Evolutionary conservation across 2,329 filamentous ascomycete genomes (phyloP), one percentile per base, ranked within the genome.

Genomic region (Dactylellina haptotyla): DNA sequence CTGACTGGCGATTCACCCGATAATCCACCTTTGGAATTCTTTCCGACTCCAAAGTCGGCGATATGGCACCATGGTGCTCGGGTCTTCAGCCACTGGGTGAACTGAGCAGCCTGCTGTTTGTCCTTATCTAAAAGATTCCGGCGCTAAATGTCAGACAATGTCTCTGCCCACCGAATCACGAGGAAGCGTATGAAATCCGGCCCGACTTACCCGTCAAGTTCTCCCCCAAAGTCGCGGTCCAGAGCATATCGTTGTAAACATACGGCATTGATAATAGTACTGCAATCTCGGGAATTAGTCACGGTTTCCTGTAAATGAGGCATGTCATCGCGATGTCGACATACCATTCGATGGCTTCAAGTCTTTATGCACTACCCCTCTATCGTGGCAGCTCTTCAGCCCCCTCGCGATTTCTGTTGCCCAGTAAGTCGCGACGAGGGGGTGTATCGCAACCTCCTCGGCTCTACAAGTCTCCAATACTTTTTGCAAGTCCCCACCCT

Each of bases 261-360:
- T 73, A 73, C 41, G 69, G 69, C 69, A 73, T 73, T 9, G 69
- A 73, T 12, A 73, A 18, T 28, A 73, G 61, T 2, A 73, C 69
- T 73, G 16, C 26, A 54, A 18, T 34, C 12, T 37, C 50, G 50
- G 50, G 34, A 45, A n/a, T 43, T 58, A 58, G 54, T 43, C 20
- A 46, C 16, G 23, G 20, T 16, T 28, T 58, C n/a, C 12, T 30
- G 54, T 46, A 58, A 58, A 34, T 4, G 28, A 37, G 23, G 34
- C 4, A 25, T 10, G 2, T 6, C 5, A 9, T 45, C 2, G 28
- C 12, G 9, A 14, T 26, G 43, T 4, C 28, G 20, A 50, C 51
- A 28, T 51, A 73, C 69, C 61, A 46, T 73, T 73, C 25, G 69
- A 73, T 56, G 69, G 69, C 69, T 73, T 73, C 46, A 73, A 25